Percentiles rank a stretch among this genome's conserved stretches.
These are phyloP conservation scores for Punica granatum DNA, from an alignment of 345 rosid species.

Conservation along the genomic window DNA sequence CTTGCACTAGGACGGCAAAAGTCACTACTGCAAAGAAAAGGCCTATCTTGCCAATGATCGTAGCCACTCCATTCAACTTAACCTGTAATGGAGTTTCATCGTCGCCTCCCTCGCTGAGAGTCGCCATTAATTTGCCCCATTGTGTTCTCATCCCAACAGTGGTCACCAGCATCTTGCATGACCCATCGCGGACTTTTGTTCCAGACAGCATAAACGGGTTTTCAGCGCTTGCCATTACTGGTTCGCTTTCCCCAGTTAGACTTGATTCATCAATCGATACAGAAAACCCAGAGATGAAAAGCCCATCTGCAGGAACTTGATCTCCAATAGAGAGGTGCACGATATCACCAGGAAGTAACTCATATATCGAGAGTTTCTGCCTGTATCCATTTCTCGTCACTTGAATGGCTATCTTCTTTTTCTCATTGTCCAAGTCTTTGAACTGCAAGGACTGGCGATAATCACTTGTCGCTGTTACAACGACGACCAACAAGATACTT, in stretches of 20 bases:
- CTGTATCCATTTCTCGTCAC: slow-evolving; percentile 76
- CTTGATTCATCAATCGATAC: slow-evolving; percentile 81
- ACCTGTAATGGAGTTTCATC: slow-evolving; percentile 97
- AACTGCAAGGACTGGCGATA: slow-evolving; percentile 90
- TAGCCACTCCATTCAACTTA: slow-evolving; percentile 87
- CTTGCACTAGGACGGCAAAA: slow-evolving; percentile 79
- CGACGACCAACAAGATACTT: slow-evolving; percentile 75
- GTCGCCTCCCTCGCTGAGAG: slow-evolving; percentile 90
- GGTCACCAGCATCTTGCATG: slow-evolving; percentile 82
- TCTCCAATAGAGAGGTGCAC: slow-evolving; percentile 89
- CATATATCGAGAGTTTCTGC: slow-evolving; percentile 83
- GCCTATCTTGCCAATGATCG: slow-evolving; percentile 78
- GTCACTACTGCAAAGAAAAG: slow-evolving; percentile 79
- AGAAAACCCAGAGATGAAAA: slow-evolving; percentile 79
- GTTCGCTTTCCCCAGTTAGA: slow-evolving; percentile 91
- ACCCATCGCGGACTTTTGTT: slow-evolving; percentile 87
- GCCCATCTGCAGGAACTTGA: slow-evolving; percentile 95
- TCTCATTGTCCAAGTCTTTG: slow-evolving; percentile 81
- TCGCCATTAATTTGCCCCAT: slow-evolving; percentile 95
- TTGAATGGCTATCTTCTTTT: slow-evolving; percentile 76
- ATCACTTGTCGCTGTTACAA: slow-evolving; percentile 83
- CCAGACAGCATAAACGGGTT: slow-evolving; percentile 87
- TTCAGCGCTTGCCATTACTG: slow-evolving; percentile 51
- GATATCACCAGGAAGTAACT: slow-evolving; percentile 79
- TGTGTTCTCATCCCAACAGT: slow-evolving; percentile 98